Evolutionary conservation across 768 basidiomycete genomes (phyloP), one percentile per base, ranked within the genome.

Genomic region (Tylopilus intermedius): DNA sequence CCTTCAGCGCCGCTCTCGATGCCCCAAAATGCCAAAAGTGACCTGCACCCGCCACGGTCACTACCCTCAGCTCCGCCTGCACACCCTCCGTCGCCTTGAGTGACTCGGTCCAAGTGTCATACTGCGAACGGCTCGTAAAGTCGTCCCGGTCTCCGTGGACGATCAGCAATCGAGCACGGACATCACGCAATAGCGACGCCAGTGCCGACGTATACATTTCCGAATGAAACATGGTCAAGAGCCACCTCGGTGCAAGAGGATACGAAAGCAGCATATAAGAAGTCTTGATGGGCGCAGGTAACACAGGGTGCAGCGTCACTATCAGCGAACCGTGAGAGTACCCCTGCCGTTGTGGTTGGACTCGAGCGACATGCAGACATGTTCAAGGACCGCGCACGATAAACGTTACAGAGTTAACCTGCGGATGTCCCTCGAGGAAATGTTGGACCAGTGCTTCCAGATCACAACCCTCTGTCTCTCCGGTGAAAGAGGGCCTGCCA

Each of bases 261-360:
- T 92, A 91, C 3, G 89, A 90, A 21, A 92, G 67, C 38, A 92
- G 64, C 42, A 90, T 71, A 64, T 90, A 86, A 11, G 78, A 78
- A 0, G 80, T 83, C 61, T 72, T 75, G 42, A 84, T 63, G n/a
- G 71, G 69, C 15, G 73, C 60, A 0, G 74, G 70, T 2, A 84
- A 68, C 3, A 80, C 62, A 0, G 86, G 83, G 51, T 82, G 81
- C 54, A 87, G 69, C 8, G 87, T 86, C 10, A 79, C 79, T 35
- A 88, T 82, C 30, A 93, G 73, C 2, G 86, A 81, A 1, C 90
- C 90, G 74, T 90, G 75, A 9, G 90, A 92, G 68, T 93, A 93
- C 5, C 88, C 88, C 87, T 90, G 47, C 26, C 29, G n/a, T n/a
- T 38, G 52, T 41, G 47, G 49, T 41, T 47, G 22, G 47, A 58